Base-by-base conservation (phyloP, 2,329 filamentous ascomycete species). In the Penicillium sp. region DNA sequence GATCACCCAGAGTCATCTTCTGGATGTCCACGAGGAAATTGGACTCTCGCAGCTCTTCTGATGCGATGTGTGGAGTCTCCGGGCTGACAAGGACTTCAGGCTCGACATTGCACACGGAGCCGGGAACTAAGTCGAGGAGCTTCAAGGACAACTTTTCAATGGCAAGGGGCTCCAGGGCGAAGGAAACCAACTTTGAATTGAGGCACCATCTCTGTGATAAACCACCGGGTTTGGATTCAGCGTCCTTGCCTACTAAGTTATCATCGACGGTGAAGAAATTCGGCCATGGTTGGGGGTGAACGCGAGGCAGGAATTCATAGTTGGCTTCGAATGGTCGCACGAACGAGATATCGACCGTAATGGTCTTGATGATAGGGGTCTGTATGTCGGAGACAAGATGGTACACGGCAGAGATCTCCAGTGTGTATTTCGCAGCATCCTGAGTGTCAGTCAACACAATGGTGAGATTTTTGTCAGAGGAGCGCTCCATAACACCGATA, bases 241-340 rank as follows among this genome's bases (percentile, higher is more conserved):
- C 44, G 24, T 58, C 55, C 16, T 61, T 52, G 3, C 62, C 61
- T 3, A 65, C 58, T 13, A 69, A 46, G 9, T 66, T 59, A 10
- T 71, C 66, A 27, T 82, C 77, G 14, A 79, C 73, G 42, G 82
- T 77, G 67, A 97, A 98, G 58, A 94, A 83, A 64, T 85, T 89
- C 1, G 93, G 90, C 91, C 93, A 98, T 2, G 81, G 76, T 40
- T 86, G 84, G 0, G 78, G 68, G 65, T 96, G 86, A 3, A 95
- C 74, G 8, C 86, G 80, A 9, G 93, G 89, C 10, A 84, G 77
- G 51, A 97, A 81, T 52, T 94, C 88, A 66, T 95, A 96, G 60
- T 87, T 93, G 13, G 89, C 87, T 69, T 95, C 89, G 59, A 98
- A 97, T 0, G 91, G 89, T 40, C 82, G 84, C 44, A 88, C 81